phyloP scores from a whole-genome alignment of 1,139 yeast species.

The Pichia sp. region DNA sequence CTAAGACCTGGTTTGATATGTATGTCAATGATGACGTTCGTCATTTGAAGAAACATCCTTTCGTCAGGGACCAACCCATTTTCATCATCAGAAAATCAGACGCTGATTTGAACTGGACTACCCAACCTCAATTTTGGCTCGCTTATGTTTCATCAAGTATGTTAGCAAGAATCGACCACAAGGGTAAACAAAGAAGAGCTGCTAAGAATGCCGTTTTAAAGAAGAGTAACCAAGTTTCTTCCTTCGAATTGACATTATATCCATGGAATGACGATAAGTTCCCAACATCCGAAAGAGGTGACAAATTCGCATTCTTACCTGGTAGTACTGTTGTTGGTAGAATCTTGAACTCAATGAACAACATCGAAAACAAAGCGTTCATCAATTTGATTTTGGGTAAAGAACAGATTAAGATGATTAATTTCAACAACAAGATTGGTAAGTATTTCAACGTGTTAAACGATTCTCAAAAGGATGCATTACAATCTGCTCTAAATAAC shows the following conservation, averaged over 20 bases:
- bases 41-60: conserved; percentile 46
- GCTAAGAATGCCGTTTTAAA: conserved; percentile 15
- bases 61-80: conserved; percentile 45
- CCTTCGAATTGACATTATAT: conserved; percentile 46
- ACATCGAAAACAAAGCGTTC: conserved; percentile 56
- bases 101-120: conserved; percentile 25
- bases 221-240: conserved; percentile 15
- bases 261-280: conserved; percentile 55
- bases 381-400: conserved; percentile 59
- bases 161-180: conserved; percentile 30
- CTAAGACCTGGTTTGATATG: conserved; percentile 22
- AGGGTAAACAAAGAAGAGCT: conserved; percentile 13
- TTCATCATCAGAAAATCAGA: conserved; percentile 38
- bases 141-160: conserved; percentile 41
- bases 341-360: conserved; percentile 62
- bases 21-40: conserved; percentile 38
- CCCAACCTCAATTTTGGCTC: conserved; percentile 48
- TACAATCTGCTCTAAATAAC: conserved; percentile 67
- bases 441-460: conserved; percentile 51
- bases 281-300: conserved; percentile 37
- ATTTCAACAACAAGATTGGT: conserved; percentile 49
- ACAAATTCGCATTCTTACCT: conserved; percentile 50
- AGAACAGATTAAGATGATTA: conserved; percentile 56
- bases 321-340: conserved; percentile 63
- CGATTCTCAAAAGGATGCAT: conserved; percentile 64